Percentiles rank a stretch among this genome's conserved stretches.
Evolutionary conservation across 176 grass and related monocot genomes (phyloP).

Genomic region (Triticum urartu): DNA sequence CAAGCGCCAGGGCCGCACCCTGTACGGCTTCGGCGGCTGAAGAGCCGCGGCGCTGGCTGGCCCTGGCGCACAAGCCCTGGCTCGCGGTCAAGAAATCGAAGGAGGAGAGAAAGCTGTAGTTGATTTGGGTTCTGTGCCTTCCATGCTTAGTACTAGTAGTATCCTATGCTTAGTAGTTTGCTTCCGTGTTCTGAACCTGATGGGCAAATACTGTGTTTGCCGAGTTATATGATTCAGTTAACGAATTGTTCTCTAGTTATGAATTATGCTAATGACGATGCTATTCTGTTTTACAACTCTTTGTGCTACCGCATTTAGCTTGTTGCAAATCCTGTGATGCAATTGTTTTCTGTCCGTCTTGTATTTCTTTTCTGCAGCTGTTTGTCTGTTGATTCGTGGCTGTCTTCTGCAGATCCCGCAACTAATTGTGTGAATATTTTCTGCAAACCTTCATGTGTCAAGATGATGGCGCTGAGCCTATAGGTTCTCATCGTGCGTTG

Average conservation of each 20-base stretch:
- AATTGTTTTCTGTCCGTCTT: too few relatives aligned
- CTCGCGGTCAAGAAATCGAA: conserved; percentile 28
- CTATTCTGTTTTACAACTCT: background rate
- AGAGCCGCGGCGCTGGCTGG: background rate
- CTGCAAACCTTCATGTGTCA: background rate
- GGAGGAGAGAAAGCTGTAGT: too few relatives aligned
- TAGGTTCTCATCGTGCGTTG: too few relatives aligned
- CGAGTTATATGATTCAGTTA: background rate
- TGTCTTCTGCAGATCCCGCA: background rate
- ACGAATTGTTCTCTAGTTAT: background rate
- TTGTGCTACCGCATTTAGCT: background rate
- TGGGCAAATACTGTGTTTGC: background rate
- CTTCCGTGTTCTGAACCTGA: background rate
- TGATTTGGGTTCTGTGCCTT: background rate
- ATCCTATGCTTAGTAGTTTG: background rate
- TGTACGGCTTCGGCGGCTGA: conserved; percentile 83
- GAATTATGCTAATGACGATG: background rate
- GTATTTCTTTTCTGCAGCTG: background rate
- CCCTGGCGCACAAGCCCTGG: conserved; percentile 23
- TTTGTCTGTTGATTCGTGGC: background rate
- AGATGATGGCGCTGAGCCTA: too few relatives aligned
- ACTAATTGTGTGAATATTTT: too few relatives aligned
- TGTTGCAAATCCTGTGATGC: background rate
- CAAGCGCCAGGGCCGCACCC: conserved; percentile 89
- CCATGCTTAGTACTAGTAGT: background rate